Evolutionary conservation across 2,329 filamentous ascomycete species (phyloP).

Genomic region (Fusarium metavorans): DNA sequence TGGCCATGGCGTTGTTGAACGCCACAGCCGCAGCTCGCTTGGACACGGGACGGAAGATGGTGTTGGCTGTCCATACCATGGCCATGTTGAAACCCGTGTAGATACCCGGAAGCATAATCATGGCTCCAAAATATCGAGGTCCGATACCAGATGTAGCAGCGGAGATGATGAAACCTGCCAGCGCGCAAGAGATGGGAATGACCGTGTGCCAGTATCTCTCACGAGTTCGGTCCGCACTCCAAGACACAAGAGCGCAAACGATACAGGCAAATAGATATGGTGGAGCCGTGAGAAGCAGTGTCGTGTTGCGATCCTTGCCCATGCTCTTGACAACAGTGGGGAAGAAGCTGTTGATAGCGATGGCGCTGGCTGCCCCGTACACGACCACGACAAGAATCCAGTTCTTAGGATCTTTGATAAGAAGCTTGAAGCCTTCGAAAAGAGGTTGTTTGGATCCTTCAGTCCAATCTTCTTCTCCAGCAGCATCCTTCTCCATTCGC

Average conservation of each 20-base stretch:
- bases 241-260: constrained; percentile 56
- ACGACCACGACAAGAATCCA: constrained; percentile 61
- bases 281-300: constrained; percentile 17
- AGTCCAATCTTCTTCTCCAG: constrained; percentile 50
- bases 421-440: constrained; percentile 54
- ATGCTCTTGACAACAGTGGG: constrained; percentile 27
- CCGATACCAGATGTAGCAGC: not conserved
- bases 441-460: constrained; percentile 55
- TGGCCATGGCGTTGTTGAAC: constrained; percentile 2
- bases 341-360: constrained; percentile 58
- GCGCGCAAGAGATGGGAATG: constrained; percentile 31
- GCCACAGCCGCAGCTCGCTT: constrained; percentile 11
- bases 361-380: constrained; percentile 54
- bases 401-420: constrained; percentile 52
- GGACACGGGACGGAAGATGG: not conserved
- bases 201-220: constrained; percentile 61
- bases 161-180: constrained; percentile 3
- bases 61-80: constrained; percentile 10
- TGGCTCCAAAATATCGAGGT: constrained; percentile 1
- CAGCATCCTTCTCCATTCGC: constrained; percentile 56
- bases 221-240: constrained; percentile 57
- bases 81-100: constrained; percentile 9
- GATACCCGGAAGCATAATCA: constrained; percentile 12
- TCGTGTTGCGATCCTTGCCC: constrained; percentile 14
- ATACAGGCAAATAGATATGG: constrained; percentile 27